Conservation (phyloP, 1,284 basidiomycete genomes). For the Cryptococcus maquisensis region DNA sequence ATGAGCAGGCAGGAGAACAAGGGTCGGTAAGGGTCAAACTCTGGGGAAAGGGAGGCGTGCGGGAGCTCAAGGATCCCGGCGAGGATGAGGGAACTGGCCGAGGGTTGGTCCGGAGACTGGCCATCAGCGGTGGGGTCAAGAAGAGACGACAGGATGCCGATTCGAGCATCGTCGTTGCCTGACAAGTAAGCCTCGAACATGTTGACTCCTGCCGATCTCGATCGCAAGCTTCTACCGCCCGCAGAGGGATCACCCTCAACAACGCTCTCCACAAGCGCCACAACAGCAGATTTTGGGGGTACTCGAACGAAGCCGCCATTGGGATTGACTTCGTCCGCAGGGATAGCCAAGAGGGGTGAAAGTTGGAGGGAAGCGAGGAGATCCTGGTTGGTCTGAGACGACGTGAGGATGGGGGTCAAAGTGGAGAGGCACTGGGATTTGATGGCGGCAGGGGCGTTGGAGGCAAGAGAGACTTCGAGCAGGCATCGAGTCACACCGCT, state of each 20-base stretch:
- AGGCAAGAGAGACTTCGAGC: slow-evolving; percentile 80
- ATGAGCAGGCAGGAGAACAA: slow-evolving; percentile 54
- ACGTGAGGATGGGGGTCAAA: slow-evolving; percentile 58
- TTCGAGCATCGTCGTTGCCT: slow-evolving; percentile 47
- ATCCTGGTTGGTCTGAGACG: slow-evolving; percentile 52
- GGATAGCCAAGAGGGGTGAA: slow-evolving; percentile 50
- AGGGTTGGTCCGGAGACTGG: slow-evolving; percentile 32
- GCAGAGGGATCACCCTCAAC: slow-evolving; percentile 42
- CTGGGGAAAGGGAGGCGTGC: slow-evolving; percentile 18
- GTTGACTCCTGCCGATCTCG: slow-evolving; percentile 50
- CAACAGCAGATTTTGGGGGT: slow-evolving; percentile 46
- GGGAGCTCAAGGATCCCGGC: slow-evolving; percentile 52
- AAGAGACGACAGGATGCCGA: slow-evolving; percentile 48
- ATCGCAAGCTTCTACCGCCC: slow-evolving; percentile 41
- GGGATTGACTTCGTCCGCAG: slow-evolving; percentile 46
- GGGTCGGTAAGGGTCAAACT: slow-evolving; percentile 54
- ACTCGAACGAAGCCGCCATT: slow-evolving; percentile 48
- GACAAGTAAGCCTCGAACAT: slow-evolving; percentile 50
- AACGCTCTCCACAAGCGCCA: slow-evolving; percentile 44
- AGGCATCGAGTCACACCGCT: slow-evolving; percentile 74
- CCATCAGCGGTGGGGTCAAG: slow-evolving; percentile 26
- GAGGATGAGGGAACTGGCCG: slow-evolving; percentile 53
- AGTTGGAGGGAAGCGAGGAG: slow-evolving; percentile 50
- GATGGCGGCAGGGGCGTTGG: slow-evolving; percentile 79
- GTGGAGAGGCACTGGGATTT: slow-evolving; percentile 82